Evolutionary conservation across 306 rosid genomes (phyloP).

Genomic region (Clitoria ternatea): DNA sequence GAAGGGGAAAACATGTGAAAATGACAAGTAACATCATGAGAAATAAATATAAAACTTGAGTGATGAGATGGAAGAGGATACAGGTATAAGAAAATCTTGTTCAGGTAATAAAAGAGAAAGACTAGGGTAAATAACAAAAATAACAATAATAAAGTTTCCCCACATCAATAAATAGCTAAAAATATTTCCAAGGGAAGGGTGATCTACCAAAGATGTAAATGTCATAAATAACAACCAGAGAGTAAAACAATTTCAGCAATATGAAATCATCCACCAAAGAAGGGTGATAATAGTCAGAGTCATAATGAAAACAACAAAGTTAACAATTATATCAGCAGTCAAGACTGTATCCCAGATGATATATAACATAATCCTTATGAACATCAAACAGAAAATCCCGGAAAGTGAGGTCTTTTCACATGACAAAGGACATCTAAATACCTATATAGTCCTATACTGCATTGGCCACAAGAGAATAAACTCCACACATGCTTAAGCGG

Average conservation of each 20-base stretch:
- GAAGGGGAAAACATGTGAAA: no score
- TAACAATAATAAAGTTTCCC: no score
- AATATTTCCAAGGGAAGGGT: no score
- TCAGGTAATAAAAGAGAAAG: no score
- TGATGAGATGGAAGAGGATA: no score
- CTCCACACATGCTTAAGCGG: conserved; percentile 37
- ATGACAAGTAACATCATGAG: no score
- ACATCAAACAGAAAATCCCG: conserved; percentile 38
- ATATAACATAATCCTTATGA: conserved; percentile 44
- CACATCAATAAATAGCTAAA: no score
- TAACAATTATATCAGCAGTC: conserved; percentile 40
- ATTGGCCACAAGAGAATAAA: conserved; percentile 45
- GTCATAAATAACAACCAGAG: no score
- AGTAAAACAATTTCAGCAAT: background rate
- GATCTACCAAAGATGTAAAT: no score
- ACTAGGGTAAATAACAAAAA: no score
- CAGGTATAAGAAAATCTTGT: no score
- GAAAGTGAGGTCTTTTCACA: conserved; percentile 36
- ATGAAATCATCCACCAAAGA: conserved; percentile 4
- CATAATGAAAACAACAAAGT: conserved; percentile 30
- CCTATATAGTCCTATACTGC: conserved; percentile 36
- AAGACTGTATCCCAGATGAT: conserved; percentile 35
- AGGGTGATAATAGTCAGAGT: conserved; percentile 5
- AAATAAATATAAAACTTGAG: no score
- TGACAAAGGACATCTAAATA: conserved; percentile 32